Base-by-base conservation (phyloP, 768 basidiomycete genomes). In the Hysterangium stoloniferum region DNA sequence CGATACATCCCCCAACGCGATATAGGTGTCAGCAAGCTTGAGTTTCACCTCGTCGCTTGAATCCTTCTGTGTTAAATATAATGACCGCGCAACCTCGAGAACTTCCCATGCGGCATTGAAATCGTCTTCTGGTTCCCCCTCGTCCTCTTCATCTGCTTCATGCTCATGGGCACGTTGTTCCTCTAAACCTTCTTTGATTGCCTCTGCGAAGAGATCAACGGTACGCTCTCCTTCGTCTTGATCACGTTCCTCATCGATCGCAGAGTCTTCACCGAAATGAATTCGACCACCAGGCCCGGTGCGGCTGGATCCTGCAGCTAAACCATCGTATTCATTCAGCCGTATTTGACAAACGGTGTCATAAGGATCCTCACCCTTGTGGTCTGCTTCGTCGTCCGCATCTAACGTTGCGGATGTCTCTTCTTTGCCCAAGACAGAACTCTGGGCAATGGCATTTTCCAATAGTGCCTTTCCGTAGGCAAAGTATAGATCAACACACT, bases 31-130 rank as follows among this genome's bases (percentile, higher is more conserved):
- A 3, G 95, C 95, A 45, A 95, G 73, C 68, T 87, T 89, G 47
- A 95, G 75, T 61, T 77, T 82, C 31, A 78, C 65, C 48, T 77
- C 75, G 7, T 73, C 72, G 4, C 73, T 68, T 9, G 65, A 61
- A 17, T 63, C 69, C 55, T 71, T 70, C 54, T 76, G 74, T 64
- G 84, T 86, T 56, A 82, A 79, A 59, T 89, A 93, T 53, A 95
- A 84, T 9, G 84, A 79, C 34, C 94, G 76, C 19, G 95, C 94
- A 50, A 95, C 80, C 58, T 99, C 96, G n/a, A 99, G 73, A 2
- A 95, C 84, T 62, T 96, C 89, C 93, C 95, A 99, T 11, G 96
- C 92, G 22, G 90, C 91, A 57, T 95, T 96, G 65, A 96, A 96
- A 60, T 98, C 96, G 58, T 99, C 96, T 59, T 96, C 95, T 0